A percentile compares a stretch with the other conserved stretches of the same genome.
phyloP scores from a whole-genome alignment of 768 basidiomycete species.

The Calocybe gangraenosa region DNA sequence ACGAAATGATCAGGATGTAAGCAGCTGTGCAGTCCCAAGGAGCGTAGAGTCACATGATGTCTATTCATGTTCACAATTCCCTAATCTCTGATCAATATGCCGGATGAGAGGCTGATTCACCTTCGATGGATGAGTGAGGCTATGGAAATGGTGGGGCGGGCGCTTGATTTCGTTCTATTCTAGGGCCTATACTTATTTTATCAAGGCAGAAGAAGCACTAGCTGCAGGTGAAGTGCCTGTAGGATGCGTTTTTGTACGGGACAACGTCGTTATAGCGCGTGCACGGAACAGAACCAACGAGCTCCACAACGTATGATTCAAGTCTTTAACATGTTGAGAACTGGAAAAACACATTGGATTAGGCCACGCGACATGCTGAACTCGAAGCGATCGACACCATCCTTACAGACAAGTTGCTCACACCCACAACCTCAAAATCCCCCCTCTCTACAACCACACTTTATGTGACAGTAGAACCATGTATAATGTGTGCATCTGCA shows the following conservation, averaged over 20 bases:
- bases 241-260: slow-evolving; percentile 90
- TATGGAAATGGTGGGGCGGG: slow-evolving; percentile 64
- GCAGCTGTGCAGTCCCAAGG: too few relatives aligned
- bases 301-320: slow-evolving; percentile 70
- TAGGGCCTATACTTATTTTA: slow-evolving; percentile 9
- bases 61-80: neutral
- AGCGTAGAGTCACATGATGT: too few relatives aligned
- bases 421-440: slow-evolving; percentile 44
- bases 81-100: neutral
- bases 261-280: slow-evolving; percentile 70
- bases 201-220: slow-evolving; percentile 82
- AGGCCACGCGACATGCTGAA: slow-evolving; percentile 98
- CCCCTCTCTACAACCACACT: slow-evolving; percentile 78
- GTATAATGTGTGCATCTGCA: slow-evolving; percentile 98
- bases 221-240: slow-evolving; percentile 88
- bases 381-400: slow-evolving; percentile 94
- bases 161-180: neutral
- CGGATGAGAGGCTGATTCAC: slow-evolving; percentile 23
- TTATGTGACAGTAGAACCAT: slow-evolving; percentile 98
- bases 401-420: slow-evolving; percentile 56
- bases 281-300: slow-evolving; percentile 95
- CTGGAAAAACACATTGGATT: slow-evolving; percentile 6
- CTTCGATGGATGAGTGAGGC: slow-evolving; percentile 80
- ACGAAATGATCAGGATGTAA: too few relatives aligned
- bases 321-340: neutral